phyloP scores from a whole-genome alignment of 441 rosid species.

The Bocquillonia castaneifolia region DNA sequence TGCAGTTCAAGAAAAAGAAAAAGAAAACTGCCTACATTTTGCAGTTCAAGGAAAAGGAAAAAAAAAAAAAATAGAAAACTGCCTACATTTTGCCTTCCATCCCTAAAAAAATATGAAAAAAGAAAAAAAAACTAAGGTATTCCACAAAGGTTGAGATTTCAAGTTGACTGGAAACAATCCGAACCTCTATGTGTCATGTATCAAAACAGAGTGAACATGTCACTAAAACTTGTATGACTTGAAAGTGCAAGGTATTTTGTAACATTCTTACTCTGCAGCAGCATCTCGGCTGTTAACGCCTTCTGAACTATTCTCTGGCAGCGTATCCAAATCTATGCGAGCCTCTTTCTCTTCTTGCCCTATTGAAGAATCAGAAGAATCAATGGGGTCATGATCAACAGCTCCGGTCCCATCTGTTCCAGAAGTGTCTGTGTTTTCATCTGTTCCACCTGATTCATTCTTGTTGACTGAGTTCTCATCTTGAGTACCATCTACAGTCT shows the following conservation, averaged over 20 bases:
- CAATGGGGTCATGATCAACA: constrained; percentile 29
- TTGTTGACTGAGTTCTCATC: constrained; percentile 20
- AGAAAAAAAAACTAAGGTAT: background rate
- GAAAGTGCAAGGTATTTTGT: constrained; percentile 2
- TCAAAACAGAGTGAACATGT: constrained; percentile 23
- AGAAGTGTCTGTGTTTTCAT: constrained; percentile 25
- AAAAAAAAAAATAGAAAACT: background rate
- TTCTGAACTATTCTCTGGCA: constrained; percentile 43
- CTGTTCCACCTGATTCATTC: constrained; percentile 34
- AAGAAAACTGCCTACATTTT: background rate
- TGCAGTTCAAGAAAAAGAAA: background rate
- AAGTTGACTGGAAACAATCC: constrained; percentile 1
- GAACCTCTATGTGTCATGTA: constrained; percentile 8
- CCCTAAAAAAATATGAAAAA: background rate
- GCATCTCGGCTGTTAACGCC: constrained; percentile 37
- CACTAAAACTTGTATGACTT: constrained; percentile 21
- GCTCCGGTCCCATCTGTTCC: constrained; percentile 24
- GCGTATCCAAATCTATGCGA: constrained; percentile 44
- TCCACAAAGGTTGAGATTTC: background rate
- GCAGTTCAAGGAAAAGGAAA: background rate
- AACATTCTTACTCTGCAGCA: constrained; percentile 37
- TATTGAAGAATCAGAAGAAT: constrained; percentile 37
- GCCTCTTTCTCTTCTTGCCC: constrained; percentile 42
- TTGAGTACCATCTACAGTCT: constrained; percentile 21
- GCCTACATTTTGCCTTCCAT: constrained; percentile 7